Evolutionary conservation across 1,284 basidiomycete genomes (phyloP).

Genomic region (Spongispora temasekensis): DNA sequence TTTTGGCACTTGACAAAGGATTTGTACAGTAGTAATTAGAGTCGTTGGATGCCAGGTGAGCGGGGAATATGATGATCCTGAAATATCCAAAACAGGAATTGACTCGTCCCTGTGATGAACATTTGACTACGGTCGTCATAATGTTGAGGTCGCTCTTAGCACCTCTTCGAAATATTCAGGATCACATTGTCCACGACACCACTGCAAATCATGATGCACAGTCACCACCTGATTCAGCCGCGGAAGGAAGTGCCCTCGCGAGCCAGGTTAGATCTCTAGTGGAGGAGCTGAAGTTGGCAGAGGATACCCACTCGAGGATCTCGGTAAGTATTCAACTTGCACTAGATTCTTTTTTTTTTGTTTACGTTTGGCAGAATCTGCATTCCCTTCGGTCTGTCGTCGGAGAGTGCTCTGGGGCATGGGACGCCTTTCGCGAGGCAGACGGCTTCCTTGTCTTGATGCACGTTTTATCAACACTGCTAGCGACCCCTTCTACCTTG

Average conservation of each 20-base stretch:
- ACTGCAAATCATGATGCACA: slow-evolving; percentile 6
- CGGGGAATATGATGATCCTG: too few relatives aligned
- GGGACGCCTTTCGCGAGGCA: slow-evolving; percentile 74
- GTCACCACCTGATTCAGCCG: neutral
- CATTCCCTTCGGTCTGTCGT: slow-evolving; percentile 62
- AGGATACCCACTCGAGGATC: slow-evolving; percentile 19
- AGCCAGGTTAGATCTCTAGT: slow-evolving; percentile 18
- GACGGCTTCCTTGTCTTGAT: slow-evolving; percentile 77
- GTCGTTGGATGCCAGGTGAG: too few relatives aligned
- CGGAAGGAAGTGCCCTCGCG: slow-evolving; percentile 3
- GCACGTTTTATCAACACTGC: slow-evolving; percentile 63
- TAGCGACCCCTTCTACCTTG: slow-evolving; percentile 31
- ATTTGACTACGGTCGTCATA: neutral
- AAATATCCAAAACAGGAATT: neutral
- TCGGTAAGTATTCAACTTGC: slow-evolving; percentile 16
- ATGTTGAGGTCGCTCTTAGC: slow-evolving; percentile 33
- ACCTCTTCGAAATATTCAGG: slow-evolving; percentile 31
- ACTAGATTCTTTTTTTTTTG: neutral
- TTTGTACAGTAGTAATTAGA: too few relatives aligned
- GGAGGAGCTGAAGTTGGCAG: slow-evolving; percentile 27
- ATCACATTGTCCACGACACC: slow-evolving; percentile 12
- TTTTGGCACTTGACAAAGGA: too few relatives aligned
- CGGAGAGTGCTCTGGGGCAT: slow-evolving; percentile 59
- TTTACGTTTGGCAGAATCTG: slow-evolving; percentile 46
- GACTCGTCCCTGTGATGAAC: too few relatives aligned